A percentile compares a stretch with the other conserved stretches of the same genome.
Conservation (phyloP, 2,329 filamentous ascomycete species). For the Sporothrix brunneoviolacea region DNA sequence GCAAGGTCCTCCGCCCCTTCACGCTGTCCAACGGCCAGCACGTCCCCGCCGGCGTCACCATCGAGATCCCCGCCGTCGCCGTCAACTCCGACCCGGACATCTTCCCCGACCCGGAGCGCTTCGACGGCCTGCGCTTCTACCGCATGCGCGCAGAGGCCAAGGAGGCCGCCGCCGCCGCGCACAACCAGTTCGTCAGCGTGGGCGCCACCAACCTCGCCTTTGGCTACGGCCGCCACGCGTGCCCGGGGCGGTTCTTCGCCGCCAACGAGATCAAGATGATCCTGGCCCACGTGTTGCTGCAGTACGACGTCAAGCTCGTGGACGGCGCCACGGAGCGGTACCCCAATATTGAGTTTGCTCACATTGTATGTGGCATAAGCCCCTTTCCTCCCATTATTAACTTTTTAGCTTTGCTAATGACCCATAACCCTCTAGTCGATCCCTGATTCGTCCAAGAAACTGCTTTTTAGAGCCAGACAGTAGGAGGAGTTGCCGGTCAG, state of each 20-base stretch:
- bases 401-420: no score
- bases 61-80: slow-evolving; percentile 34
- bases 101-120: slow-evolving; percentile 30
- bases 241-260: slow-evolving; percentile 33
- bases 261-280: slow-evolving; percentile 34
- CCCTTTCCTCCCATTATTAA: no score
- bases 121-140: slow-evolving; percentile 35
- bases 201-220: slow-evolving; percentile 29
- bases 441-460: no score
- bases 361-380: slow-evolving; percentile 10
- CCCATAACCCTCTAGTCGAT: no score
- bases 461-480: no score
- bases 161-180: slow-evolving; percentile 15
- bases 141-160: slow-evolving; percentile 24
- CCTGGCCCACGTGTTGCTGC: slow-evolving; percentile 23
- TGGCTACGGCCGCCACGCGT: slow-evolving; percentile 36
- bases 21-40: slow-evolving; percentile 48
- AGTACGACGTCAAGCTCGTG: slow-evolving; percentile 24
- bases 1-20: slow-evolving; percentile 39
- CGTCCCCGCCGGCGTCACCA: slow-evolving; percentile 37
- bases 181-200: slow-evolving; percentile 36
- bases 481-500: no score
- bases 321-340: slow-evolving; percentile 23
- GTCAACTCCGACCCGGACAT: slow-evolving; percentile 31
- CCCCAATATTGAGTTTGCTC: slow-evolving; percentile 21